phyloP scores from a whole-genome alignment of 805 yeast species.

The Dipodascopsis tothii region DNA sequence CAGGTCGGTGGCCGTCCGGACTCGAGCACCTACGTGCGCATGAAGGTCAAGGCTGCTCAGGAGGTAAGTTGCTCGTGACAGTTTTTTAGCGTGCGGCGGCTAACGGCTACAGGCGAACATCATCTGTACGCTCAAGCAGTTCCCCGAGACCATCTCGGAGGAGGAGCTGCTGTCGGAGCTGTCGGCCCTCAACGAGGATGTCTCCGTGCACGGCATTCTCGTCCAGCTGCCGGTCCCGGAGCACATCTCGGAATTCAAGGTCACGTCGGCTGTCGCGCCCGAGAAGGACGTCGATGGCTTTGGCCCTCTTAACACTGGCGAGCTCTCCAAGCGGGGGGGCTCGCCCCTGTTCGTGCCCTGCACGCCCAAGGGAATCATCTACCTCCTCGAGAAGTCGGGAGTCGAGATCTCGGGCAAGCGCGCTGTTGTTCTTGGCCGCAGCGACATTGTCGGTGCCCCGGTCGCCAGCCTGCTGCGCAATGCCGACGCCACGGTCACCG shows the following conservation, averaged over 20 bases:
- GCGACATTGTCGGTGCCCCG: slow-evolving; percentile 94
- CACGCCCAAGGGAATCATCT: slow-evolving; percentile 90
- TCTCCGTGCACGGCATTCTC: slow-evolving; percentile 72
- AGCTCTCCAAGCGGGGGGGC: slow-evolving; percentile 80
- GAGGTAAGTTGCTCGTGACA: slow-evolving; percentile 34
- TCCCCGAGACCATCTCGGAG: slow-evolving; percentile 57
- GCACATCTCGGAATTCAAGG: slow-evolving; percentile 65
- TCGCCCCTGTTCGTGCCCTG: slow-evolving; percentile 80
- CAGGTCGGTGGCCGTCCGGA: slow-evolving; percentile 91
- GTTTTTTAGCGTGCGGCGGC: neutral
- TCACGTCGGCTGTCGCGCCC: slow-evolving; percentile 75
- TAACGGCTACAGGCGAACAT: slow-evolving; percentile 50
- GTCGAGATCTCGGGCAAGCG: slow-evolving; percentile 65
- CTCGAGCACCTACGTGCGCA: slow-evolving; percentile 81
- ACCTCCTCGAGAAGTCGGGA: slow-evolving; percentile 62
- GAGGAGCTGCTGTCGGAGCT: slow-evolving; percentile 50
- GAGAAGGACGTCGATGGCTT: slow-evolving; percentile 95
- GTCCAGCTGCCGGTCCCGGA: slow-evolving; percentile 86
- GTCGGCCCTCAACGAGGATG: slow-evolving; percentile 61
- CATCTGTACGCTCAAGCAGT: slow-evolving; percentile 54
- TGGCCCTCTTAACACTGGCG: slow-evolving; percentile 82
- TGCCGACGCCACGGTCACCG: slow-evolving; percentile 77
- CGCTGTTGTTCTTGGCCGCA: slow-evolving; percentile 89
- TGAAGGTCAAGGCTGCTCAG: slow-evolving; percentile 83
- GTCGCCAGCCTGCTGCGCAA: slow-evolving; percentile 75